Conservation (phyloP, 225 moss, liverwort and hornwort species). For the Pleurozium schreberi region DNA sequence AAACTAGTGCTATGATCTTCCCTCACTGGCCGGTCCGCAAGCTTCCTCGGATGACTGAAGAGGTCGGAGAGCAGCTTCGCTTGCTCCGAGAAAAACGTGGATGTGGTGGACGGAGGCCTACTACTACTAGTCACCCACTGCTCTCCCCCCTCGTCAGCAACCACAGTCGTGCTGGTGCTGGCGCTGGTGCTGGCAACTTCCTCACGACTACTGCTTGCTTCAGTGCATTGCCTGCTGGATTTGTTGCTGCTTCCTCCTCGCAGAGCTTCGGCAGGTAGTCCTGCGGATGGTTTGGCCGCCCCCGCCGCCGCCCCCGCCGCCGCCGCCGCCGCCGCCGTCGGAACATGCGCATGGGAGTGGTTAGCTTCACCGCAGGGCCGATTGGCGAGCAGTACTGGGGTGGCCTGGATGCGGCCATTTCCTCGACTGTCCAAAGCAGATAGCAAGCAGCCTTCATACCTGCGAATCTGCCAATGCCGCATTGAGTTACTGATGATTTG, state of each 20-base stretch:
- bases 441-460: slow-evolving; percentile 27
- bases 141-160: neutral
- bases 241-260: neutral
- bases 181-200: neutral
- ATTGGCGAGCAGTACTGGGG: neutral
- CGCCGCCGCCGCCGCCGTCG: neutral
- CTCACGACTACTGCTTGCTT: neutral
- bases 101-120: neutral
- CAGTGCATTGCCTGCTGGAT: neutral
- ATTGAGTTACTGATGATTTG: too few relatives aligned
- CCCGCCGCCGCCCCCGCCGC: too few relatives aligned
- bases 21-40: neutral
- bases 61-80: slow-evolving; percentile 29
- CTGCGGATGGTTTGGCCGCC: neutral
- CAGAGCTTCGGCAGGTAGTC: neutral
- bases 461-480: slow-evolving; percentile 11
- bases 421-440: slow-evolving; percentile 12
- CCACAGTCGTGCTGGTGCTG: neutral
- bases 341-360: neutral
- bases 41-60: slow-evolving; percentile 25
- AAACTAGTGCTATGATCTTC: neutral
- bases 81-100: slow-evolving; percentile 16
- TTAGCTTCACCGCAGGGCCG: neutral
- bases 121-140: neutral
- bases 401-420: neutral